Base-by-base conservation (phyloP, 2,329 filamentous ascomycete species). In the Aspergillus niger region DNA sequence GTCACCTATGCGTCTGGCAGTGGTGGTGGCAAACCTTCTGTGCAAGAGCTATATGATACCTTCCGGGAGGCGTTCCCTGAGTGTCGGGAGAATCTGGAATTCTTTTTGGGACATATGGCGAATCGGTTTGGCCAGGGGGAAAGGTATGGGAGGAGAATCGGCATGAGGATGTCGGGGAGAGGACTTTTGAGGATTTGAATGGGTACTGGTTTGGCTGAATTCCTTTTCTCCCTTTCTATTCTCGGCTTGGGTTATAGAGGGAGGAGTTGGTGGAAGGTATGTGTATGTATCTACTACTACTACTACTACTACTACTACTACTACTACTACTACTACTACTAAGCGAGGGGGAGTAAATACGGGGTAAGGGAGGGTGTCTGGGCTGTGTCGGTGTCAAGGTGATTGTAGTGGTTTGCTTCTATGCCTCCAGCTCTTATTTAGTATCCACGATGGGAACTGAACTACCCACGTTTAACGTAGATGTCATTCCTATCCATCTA, bases 111-210 rank as follows among this genome's bases (percentile, higher is more conserved):
- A 5, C 70, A 75, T 61, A 47, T 75, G 53, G 65, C 67, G 22
- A 73, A 74, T 54, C 70, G 72, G 32, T 75, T 72, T 50, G 73
- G 72, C 0, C 67, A 73, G 53, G 72, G 72, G 72, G 72, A 0
- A 49, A 67, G 38, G 60, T 69, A 0, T 73, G 72, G 70, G 72
- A 73, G 61, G 74, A 73, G 58, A 76, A 74, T 52, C 60, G 68
- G 48, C 71, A 71, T 60, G 71, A 74, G 38, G 41, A 65, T 50
- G 62, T 67, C 5, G 65, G 53, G 5, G 32, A 24, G 20, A 56
- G 65, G 57, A 65, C 53, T 4, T 20, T 59, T 2, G 60, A 65
- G 30, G 55, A 55, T 15, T 36, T 68, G 58, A 55, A 51, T 49
- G 65, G 65, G 26, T 68, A 64, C 51, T 63, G 58, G 59, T 59